Base-by-base conservation (phyloP, 495 filamentous ascomycete genomes). In the Xylaria longipes region DNA sequence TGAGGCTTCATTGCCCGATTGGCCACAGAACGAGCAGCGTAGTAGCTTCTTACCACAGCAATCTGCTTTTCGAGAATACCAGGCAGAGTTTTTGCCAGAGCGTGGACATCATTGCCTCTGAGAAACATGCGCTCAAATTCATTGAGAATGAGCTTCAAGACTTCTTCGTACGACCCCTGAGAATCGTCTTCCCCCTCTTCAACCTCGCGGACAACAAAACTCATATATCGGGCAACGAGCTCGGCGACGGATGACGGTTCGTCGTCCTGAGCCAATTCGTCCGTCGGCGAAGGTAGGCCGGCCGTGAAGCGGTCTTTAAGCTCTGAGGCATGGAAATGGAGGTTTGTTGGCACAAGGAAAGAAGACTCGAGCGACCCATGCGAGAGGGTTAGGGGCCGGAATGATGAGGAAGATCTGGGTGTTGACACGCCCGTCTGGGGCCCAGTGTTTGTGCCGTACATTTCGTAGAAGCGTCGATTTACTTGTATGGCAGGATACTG, bases 81-180 rank as follows among this genome's bases (percentile, higher is more conserved):
- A 0, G 95, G 94, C 6, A 98, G 86, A 14, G 87, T 88, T 35
- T 94, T 91, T 35, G 91, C 93, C 25, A 98, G 81, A 8, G 94
- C 95, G 79, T 99, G 96, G 56, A 98, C 93, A 69, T 99, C 97
- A 74, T 99, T 99, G 54, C 95, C 96, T 46, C 91, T 89, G 78
- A 99, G 91, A 76, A 97, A 98, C 46, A 91, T 93, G 27, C 97
- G 89, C 86, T 99, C 96, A 78, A 98, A 98, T 78, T 99, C 96
- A 80, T 94, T 95, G 41, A 98, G 83, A 64, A 94, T 87, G 68
- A 97, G 85, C 80, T 94, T 97, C 66, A 98, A 83, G 43, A 98
- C 93, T 73, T 97, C 93, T 72, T 92, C 87, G 78, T 93, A 97
- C 5, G 91, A 93, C 50, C 90, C 93, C 66, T 93, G 92, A 3